Base-by-base conservation (phyloP, 2,329 filamentous ascomycete species). In the Leptographium procerum region DNA sequence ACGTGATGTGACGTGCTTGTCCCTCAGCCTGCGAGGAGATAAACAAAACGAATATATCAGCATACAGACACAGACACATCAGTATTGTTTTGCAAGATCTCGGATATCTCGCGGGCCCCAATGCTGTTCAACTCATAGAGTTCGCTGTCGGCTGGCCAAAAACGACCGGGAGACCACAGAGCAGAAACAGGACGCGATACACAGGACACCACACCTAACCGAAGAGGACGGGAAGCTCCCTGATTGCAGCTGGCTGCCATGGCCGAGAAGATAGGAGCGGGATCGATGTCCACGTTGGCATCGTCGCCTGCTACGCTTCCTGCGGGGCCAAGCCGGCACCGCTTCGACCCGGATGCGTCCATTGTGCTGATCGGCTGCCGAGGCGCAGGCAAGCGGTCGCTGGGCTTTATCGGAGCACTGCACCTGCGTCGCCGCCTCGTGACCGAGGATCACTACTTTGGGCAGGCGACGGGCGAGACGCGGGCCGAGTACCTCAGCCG, bases 371-470 rank as follows among this genome's bases (percentile, higher is more conserved):
- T 89, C 29, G 87, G 87, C 28, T 84, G 87, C 61, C 81, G 84
- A 36, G 86, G 87, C 22, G 84, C 84, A 8, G 87, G 87, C 10
- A 89, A 89, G 69, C 83, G 84, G 45, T 87, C 85, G 22, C 73
- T 90, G 29, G 87, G 84, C 10, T 84, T 90, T 61, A 87, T 90
- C 61, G 84, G 85, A 16, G 86, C 86, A 1, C 84, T 83, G 53
- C 81, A 86, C 62, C 80, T 86, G 57, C 80, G 82, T 33, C 77
- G 84, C 55, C 81, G 84, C 51, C 75, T 89, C 6, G 77, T 89
- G 54, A 87, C 87, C 51, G 81, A 85, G 59, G 85, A 89, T 65
- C 77, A 80, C 60, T 81, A 80, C 60, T 90, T 90, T 63, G 77
- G 85, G 55, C 80, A 87, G 63, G 74, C 75, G 6, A 85, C 83